Evolutionary conservation across 2,329 filamentous ascomycete genomes (phyloP), one percentile per base, ranked within the genome.

Genomic region (Phoma herbarum): DNA sequence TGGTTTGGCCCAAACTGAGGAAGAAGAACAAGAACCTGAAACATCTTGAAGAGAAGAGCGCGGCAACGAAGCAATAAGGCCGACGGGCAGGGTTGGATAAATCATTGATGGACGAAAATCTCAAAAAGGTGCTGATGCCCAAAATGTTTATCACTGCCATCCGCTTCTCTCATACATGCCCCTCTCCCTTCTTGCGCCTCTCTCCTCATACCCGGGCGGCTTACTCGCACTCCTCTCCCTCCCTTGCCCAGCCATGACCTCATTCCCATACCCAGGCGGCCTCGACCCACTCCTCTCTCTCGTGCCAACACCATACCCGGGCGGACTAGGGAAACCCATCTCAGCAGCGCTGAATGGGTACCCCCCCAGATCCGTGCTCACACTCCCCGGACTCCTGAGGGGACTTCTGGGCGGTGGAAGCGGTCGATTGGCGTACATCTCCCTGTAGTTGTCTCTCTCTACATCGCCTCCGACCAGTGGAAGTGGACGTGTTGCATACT

Each of bases 281-380:
- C 55, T 44, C 23, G 35, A 39, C 8, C 43, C 37, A 8, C 48
- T 48, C 22, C 47, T 47, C 49, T 42, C 43, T n/a, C 45, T 46
- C 29, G 22, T 5, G 2, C 52, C 35, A 18, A 12, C 29, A 0
- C n/a, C 52, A 35, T 68, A 69, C 14, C 59, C 60, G 0, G 66
- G 65, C 2, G 66, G 68, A 16, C 61, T 60, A 9, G 66, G 68
- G 60, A 64, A 70, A 12, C 58, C 54, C 59, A 65, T 59, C 1
- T 68, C 68, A 2, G 48, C 59, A 22, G 50, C 25, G 22, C 57
- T 53, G 16, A 69, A 70, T 3, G 65, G 62, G 35, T 69, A 69
- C 4, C 47, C 46, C 1, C 44, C 62, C 3, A 69, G 25, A n/a
- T 59, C 56, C 5, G 45, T 53, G 6, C 45, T 42, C 1, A 29